phyloP scores from a whole-genome alignment of 225 moss, liverwort and hornwort genomes.

The Asterella californica region DNA sequence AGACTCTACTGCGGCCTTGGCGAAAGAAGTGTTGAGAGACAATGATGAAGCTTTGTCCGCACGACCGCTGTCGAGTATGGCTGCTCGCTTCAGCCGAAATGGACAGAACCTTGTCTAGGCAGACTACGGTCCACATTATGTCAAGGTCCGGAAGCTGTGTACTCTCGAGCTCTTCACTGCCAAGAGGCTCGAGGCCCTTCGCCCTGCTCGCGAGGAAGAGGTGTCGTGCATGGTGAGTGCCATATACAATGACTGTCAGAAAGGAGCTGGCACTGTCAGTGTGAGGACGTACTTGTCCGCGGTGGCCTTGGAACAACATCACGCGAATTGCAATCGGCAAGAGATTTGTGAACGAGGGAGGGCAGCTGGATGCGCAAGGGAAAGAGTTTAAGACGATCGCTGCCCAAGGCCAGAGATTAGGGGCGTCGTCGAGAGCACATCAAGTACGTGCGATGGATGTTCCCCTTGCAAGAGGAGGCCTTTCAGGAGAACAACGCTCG shows the following conservation, averaged over 20 bases:
- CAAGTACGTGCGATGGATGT: slow-evolving; percentile 88
- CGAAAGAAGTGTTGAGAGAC: slow-evolving; percentile 79
- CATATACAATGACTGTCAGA: slow-evolving; percentile 39
- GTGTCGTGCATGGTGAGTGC: slow-evolving; percentile 55
- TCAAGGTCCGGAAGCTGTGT: slow-evolving; percentile 92
- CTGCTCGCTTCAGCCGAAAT: slow-evolving; percentile 74
- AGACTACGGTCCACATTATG: slow-evolving; percentile 92
- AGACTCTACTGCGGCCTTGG: slow-evolving; percentile 60
- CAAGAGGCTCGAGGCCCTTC: slow-evolving; percentile 70
- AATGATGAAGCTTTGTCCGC: slow-evolving; percentile 67
- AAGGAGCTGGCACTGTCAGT: slow-evolving; percentile 25
- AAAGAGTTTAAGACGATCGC: slow-evolving; percentile 83
- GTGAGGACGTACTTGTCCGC: slow-evolving; percentile 68
- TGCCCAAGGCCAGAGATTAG: slow-evolving; percentile 82
- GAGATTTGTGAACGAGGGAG: slow-evolving; percentile 72
- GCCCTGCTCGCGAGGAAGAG: slow-evolving; percentile 74
- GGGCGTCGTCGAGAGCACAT: slow-evolving; percentile 92
- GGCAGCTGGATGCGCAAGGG: slow-evolving; percentile 62
- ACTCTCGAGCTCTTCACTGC: slow-evolving; percentile 85
- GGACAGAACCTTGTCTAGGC: slow-evolving; percentile 99
- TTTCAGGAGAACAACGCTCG: slow-evolving; percentile 74
- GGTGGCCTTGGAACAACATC: slow-evolving; percentile 92
- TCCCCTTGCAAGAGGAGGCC: slow-evolving; percentile 80
- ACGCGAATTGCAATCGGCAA: slow-evolving; percentile 93
- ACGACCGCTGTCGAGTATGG: slow-evolving; percentile 67